Evolutionary conservation across 176 grass and related monocot genomes (phyloP), one percentile per base, ranked within the genome.

Genomic region (Phoenix roebelenii): DNA sequence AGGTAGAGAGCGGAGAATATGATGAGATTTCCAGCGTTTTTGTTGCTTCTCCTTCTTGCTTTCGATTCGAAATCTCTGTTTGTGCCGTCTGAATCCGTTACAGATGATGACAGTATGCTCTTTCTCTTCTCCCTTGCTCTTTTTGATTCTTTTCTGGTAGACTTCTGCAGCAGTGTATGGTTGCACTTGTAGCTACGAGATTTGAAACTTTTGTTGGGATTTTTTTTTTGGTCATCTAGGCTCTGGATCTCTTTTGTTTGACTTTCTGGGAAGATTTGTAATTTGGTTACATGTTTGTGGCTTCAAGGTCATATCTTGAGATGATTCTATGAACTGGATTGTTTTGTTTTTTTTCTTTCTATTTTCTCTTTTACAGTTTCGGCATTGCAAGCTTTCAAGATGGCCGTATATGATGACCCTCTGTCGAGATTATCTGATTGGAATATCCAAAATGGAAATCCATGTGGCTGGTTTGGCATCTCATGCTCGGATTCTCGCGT

Each of bases 51-150:
- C 16, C 58, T 59, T 61, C 20, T 72, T 23, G 67, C 49, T 44
- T 74, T 82, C 59, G 63, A 16, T 44, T 77, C 75, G 83, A 64
- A 15, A 26, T 54, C 74, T 35, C 29, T 87, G 75, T 66, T 60
- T 15, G 15, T 49, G 53, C 59, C 35, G 12, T 67, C 75, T 16
- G 59, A 63, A 59, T 82, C 76, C 10, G 7, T 25, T 53, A 63
- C 83, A 22, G 87, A 91, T 4, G 92, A 96, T 4, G 92, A 96
- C 35, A 78, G 91, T 96, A 67, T 63, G 61, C 54, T 50, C 20
- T 49, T 55, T 35, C 4, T 54, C 15, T 20, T 20, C 20, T 20
- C 16, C 2, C 54, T 52, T 61, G 7, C 22, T 59, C n/a, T 55
- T 55, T 55, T 20, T 12, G 53, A 19, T 44, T 44, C 35, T 44